phyloP scores from a whole-genome alignment of 1,284 basidiomycete genomes.

The Leccinum subrobustum region DNA sequence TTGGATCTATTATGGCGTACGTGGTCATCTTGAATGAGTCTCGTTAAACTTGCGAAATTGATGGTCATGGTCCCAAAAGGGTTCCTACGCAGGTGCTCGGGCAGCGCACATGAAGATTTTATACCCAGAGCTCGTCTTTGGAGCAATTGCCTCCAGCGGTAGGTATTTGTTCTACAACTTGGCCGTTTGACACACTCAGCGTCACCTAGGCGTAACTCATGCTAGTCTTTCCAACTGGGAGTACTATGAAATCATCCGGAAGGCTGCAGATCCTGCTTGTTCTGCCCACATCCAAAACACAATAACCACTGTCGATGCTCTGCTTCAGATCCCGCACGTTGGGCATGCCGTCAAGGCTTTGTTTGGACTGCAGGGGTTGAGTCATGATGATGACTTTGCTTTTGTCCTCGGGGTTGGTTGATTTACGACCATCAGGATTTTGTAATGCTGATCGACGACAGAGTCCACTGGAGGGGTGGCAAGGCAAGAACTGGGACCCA shows the following conservation, averaged over 20 bases:
- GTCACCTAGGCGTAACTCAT: slow-evolving; percentile 61
- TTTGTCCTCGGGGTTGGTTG: slow-evolving; percentile 57
- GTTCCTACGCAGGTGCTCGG: slow-evolving; percentile 90
- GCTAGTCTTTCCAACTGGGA: slow-evolving; percentile 75
- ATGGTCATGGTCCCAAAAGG: slow-evolving; percentile 46
- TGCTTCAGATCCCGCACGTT: slow-evolving; percentile 50
- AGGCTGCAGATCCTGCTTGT: slow-evolving; percentile 72
- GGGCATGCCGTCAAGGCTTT: slow-evolving; percentile 58
- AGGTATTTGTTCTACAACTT: slow-evolving; percentile 24
- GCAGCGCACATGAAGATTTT: slow-evolving; percentile 90
- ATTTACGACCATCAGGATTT: neutral
- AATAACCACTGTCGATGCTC: slow-evolving; percentile 60
- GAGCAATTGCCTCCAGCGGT: slow-evolving; percentile 90
- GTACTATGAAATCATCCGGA: slow-evolving; percentile 86
- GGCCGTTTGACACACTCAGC: neutral
- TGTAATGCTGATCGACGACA: slow-evolving; percentile 17
- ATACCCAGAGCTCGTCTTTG: slow-evolving; percentile 87
- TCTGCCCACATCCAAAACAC: slow-evolving; percentile 66
- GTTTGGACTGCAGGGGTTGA: slow-evolving; percentile 69
- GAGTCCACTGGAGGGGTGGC: slow-evolving; percentile 52
- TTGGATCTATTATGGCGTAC: slow-evolving; percentile 95
- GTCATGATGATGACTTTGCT: slow-evolving; percentile 79
- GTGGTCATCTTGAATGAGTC: slow-evolving; percentile 15
- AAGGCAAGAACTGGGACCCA: slow-evolving; percentile 77
- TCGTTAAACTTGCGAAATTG: neutral